Percentiles rank a stretch among this genome's conserved stretches.
Conservation (phyloP, 306 rosid species). For the Alnus rubra region DNA sequence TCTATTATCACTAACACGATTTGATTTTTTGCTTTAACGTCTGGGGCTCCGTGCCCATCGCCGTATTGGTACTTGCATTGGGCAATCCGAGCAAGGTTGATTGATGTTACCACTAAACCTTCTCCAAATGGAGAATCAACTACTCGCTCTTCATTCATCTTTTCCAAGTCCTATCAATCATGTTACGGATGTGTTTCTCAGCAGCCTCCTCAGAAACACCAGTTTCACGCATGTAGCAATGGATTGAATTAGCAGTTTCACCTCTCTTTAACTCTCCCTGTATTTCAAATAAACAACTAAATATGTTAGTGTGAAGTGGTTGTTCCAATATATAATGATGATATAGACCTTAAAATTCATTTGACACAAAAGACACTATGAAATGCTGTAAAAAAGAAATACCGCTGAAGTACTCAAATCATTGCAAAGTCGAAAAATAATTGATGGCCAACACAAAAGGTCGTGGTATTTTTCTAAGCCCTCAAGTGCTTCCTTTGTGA, state of each 20-base stretch:
- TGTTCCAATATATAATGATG: neutral
- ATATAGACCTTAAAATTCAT: neutral
- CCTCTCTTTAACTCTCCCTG: slow-evolving; percentile 63
- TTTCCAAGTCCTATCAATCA: slow-evolving; percentile 52
- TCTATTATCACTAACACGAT: slow-evolving; percentile 41
- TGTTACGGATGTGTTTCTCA: neutral
- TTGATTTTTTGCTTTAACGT: slow-evolving; percentile 27
- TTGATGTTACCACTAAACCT: slow-evolving; percentile 34
- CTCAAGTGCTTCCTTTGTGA: slow-evolving; percentile 39
- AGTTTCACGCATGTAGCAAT: slow-evolving; percentile 38
- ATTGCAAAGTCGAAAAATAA: slow-evolving; percentile 54
- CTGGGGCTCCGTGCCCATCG: slow-evolving; percentile 56
- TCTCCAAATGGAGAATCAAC: slow-evolving; percentile 33
- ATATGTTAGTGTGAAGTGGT: neutral
- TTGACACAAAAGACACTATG: neutral
- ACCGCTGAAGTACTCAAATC: slow-evolving; percentile 59
- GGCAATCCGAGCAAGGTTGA: slow-evolving; percentile 53
- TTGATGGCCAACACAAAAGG: slow-evolving; percentile 38
- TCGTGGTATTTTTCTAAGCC: slow-evolving; percentile 31
- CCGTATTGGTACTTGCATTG: slow-evolving; percentile 55
- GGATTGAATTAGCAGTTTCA: slow-evolving; percentile 46
- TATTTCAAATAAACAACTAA: neutral
- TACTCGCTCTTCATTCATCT: slow-evolving; percentile 40
- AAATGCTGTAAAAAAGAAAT: neutral
- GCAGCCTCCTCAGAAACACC: slow-evolving; percentile 30